Conservation (phyloP, 805 yeast genomes). For the Novakomyces olei region DNA sequence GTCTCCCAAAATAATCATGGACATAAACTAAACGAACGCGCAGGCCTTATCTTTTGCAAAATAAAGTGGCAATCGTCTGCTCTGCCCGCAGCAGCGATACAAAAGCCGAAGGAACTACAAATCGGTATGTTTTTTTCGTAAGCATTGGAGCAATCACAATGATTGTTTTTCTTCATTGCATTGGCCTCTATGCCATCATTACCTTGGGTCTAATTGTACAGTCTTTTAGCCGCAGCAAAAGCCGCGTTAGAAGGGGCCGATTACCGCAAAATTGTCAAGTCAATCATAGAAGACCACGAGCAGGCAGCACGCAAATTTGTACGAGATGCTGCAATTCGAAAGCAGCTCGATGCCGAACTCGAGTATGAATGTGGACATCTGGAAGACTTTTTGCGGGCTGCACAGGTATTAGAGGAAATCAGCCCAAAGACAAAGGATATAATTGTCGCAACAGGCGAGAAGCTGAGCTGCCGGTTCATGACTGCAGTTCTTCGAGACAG, state of each 20-base stretch:
- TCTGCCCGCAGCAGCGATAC: conserved; percentile 83
- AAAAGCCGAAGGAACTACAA: conserved; percentile 88
- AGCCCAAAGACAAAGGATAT: conserved; percentile 70
- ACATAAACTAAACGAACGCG: background rate
- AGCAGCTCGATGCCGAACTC: conserved; percentile 36
- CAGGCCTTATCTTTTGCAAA: conserved; percentile 31
- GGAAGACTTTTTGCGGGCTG: conserved; percentile 55
- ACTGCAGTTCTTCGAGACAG: conserved; percentile 64
- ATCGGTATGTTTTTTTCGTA: conserved; percentile 19
- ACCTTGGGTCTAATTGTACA: background rate
- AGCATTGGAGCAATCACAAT: too few species aligned
- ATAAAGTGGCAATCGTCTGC: conserved; percentile 79
- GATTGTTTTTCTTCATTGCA: background rate
- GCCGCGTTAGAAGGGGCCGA: conserved; percentile 22
- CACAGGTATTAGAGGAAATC: conserved; percentile 78
- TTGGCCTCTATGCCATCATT: background rate
- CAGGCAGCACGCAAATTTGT: conserved; percentile 42
- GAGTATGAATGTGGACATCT: conserved; percentile 44
- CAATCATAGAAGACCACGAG: conserved; percentile 58
- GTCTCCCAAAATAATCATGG: too few species aligned
- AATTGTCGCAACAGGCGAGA: conserved; percentile 86
- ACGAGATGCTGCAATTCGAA: conserved; percentile 23
- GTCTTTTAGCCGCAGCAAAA: conserved; percentile 70
- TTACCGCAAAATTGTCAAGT: conserved; percentile 39
- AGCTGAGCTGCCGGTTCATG: conserved; percentile 74